Conservation (phyloP, 495 filamentous ascomycete genomes). For the Talaromyces wortmannii region DNA sequence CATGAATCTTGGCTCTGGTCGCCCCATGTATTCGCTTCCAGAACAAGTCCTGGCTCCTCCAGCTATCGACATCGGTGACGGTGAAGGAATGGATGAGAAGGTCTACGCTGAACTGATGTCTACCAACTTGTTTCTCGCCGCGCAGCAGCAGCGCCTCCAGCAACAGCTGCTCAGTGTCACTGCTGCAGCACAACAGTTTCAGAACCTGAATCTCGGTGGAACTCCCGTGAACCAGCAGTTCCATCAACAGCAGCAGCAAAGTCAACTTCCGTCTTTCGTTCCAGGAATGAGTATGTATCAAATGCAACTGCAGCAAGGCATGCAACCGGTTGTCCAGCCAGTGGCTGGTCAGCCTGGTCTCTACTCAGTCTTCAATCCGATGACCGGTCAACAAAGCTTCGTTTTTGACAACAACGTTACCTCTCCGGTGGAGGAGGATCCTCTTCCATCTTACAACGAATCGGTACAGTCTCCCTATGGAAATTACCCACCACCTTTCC, state of each 20-base stretch:
- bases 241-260: slow-evolving; percentile 12
- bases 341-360: slow-evolving; percentile 66
- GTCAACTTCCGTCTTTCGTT: slow-evolving; percentile 19
- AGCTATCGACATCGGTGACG: slow-evolving; percentile 58
- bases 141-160: slow-evolving; percentile 80
- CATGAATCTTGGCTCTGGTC: slow-evolving; percentile 21
- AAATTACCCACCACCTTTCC: slow-evolving; percentile 50
- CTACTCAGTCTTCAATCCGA: slow-evolving; percentile 75
- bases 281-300: slow-evolving; percentile 51
- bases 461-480: slow-evolving; percentile 34
- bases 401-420: slow-evolving; percentile 49
- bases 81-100: slow-evolving; percentile 70
- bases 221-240: slow-evolving; percentile 32
- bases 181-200: slow-evolving; percentile 65
- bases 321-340: slow-evolving; percentile 62
- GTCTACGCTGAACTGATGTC: slow-evolving; percentile 77
- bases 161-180: slow-evolving; percentile 53
- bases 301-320: slow-evolving; percentile 66
- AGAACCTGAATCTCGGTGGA: slow-evolving; percentile 55
- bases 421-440: slow-evolving; percentile 25
- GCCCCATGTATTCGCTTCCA: slow-evolving; percentile 60
- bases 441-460: slow-evolving; percentile 22
- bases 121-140: slow-evolving; percentile 77
- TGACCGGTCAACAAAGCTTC: slow-evolving; percentile 74
- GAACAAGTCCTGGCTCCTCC: slow-evolving; percentile 87